phyloP scores from a whole-genome alignment of 2,329 filamentous ascomycete genomes.

The Tolypocladium ovalisporum region DNA sequence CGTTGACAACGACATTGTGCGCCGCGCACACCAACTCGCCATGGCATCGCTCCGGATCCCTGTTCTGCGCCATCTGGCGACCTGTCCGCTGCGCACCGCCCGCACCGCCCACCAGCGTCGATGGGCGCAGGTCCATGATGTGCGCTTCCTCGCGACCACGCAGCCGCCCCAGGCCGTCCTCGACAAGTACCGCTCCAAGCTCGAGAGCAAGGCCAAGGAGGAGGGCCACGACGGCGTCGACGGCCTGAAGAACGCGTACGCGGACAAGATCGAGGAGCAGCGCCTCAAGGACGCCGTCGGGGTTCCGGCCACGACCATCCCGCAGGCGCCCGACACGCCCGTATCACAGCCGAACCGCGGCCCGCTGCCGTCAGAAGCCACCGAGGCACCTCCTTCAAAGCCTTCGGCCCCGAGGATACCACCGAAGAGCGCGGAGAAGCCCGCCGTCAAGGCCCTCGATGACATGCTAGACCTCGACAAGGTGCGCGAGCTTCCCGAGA shows the following conservation, averaged over 20 bases:
- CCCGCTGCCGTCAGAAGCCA: conserved; percentile 15
- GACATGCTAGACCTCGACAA: conserved; percentile 69
- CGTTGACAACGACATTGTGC: no score
- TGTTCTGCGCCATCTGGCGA: conserved; percentile 34
- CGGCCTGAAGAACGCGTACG: conserved; percentile 71
- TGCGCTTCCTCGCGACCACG: conserved; percentile 79
- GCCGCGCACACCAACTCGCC: background rate
- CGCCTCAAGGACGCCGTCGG: conserved; percentile 54
- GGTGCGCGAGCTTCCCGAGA: conserved; percentile 56
- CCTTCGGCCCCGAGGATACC: conserved; percentile 7
- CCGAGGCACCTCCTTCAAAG: conserved; percentile 3
- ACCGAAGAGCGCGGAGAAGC: conserved; percentile 12
- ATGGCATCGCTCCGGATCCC: conserved; percentile 41
- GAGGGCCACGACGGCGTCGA: conserved; percentile 61
- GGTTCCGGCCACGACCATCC: conserved; percentile 24
- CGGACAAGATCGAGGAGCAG: conserved; percentile 67
- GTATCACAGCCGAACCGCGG: conserved; percentile 23
- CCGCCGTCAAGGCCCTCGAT: conserved; percentile 34
- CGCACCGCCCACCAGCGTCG: conserved; percentile 51
- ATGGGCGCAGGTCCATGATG: conserved; percentile 87
- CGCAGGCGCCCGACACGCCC: conserved; percentile 24
- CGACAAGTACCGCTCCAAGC: conserved; percentile 81
- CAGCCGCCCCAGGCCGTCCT: conserved; percentile 54
- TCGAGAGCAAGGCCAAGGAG: conserved; percentile 68
- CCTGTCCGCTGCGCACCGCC: conserved; percentile 18